Evolutionary conservation across 176 grass and related monocot genomes (phyloP), one percentile per base, ranked within the genome.

Genomic region (Luzula sylvatica): DNA sequence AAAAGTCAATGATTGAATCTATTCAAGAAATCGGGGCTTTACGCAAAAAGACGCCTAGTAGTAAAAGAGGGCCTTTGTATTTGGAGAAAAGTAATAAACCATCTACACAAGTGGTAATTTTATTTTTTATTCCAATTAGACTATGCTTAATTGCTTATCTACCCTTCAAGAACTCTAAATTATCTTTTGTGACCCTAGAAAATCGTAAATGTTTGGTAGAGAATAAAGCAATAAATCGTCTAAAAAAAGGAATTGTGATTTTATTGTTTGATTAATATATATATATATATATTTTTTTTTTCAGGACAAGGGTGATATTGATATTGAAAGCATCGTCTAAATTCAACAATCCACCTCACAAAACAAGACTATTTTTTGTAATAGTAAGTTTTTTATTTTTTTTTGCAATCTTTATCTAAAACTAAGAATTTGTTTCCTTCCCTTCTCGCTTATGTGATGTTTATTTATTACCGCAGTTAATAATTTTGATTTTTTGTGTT

Each of bases 41-140:
- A 50, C 84, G 67, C 20, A 89, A 65, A 52, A 89, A 69, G 75
- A 87, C 64, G 63, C 70, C 71, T 46, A 55, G 74, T 2, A 71
- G 52, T 54, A 55, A 41, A 45, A 61, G 46, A 65, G 51, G 41
- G 15, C 14, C 66, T 46, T 51, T 29, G 0, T 52, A 23, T 11
- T 35, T 20, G 4, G 72, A 53, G 26, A 73, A 52, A 24, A 38
- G 20, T 11, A 60, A 54, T 18, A 57, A 66, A 67, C 32, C 15
- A 17, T 46, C 67, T 42, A 41, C 11, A 65, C 75, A 83, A 30
- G 29, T 26, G 79, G 86, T 89, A 89, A 14, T 8, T 63, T 42
- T 40, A 39, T 58, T 21, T 3, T 58, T 58, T 23, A 58, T 21
- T 41, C 13, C n/a, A 20, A 11, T 5, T n/a, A n/a, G n/a, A 14